These are phyloP conservation scores for Rhizoctonia solani DNA, from an alignment of 1,284 basidiomycete genomes.

Conservation along the genomic window DNA sequence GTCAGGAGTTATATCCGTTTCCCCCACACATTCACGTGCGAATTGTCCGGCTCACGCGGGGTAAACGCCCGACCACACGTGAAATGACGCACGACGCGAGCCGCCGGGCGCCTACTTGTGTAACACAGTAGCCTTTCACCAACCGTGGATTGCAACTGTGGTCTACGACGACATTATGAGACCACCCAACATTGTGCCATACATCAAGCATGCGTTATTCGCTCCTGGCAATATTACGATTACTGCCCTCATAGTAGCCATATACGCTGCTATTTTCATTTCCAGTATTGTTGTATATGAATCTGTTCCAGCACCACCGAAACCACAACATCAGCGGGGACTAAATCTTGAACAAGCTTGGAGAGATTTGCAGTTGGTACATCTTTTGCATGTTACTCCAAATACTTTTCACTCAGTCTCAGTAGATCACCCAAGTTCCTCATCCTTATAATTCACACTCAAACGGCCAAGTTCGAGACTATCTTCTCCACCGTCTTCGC, in stretches of 20 bases:
- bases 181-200: neutral
- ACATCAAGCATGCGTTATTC: neutral
- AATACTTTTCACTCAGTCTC: slow-evolving; percentile 19
- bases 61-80: neutral
- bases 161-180: neutral
- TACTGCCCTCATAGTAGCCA: slow-evolving; percentile 54
- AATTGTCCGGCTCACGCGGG: neutral
- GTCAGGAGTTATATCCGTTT: slow-evolving; percentile 5
- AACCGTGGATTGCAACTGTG: neutral
- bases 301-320: slow-evolving; percentile 52
- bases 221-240: neutral
- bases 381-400: slow-evolving; percentile 38
- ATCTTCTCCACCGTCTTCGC: slow-evolving; percentile 59
- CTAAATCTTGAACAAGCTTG: slow-evolving; percentile 63
- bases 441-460: slow-evolving; percentile 77
- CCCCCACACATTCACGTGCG: slow-evolving; percentile 23
- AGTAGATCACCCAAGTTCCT: slow-evolving; percentile 65
- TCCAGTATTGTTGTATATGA: slow-evolving; percentile 59
- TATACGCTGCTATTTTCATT: slow-evolving; percentile 58
- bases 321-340: slow-evolving; percentile 50
- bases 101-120: no score
- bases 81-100: neutral
- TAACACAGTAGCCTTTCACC: no score
- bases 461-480: slow-evolving; percentile 66
- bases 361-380: slow-evolving; percentile 62